Evolutionary conservation across 805 yeast genomes (phyloP), one percentile per base, ranked within the genome.

Genomic region (Wickerhamiella qilinensis): DNA sequence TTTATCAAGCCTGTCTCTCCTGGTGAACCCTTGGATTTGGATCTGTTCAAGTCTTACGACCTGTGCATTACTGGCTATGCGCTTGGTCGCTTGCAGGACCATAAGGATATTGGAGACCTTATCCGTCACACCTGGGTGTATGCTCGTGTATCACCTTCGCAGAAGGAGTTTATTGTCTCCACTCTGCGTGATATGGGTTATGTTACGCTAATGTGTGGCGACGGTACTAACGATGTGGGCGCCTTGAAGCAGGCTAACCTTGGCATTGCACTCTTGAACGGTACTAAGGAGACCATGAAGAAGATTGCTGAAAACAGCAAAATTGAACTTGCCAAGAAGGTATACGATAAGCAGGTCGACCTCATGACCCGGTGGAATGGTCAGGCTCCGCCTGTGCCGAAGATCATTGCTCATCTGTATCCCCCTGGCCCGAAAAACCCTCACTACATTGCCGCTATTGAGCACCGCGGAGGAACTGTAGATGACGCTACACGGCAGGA

Each of bases 141-240:
- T 55, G 96, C 98, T 33, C 79, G 98, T 64, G 97, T 91, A 24
- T 88, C 97, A 5, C 98, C 98, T 30, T 54, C 79, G 20, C 98
- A 91, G 64, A 91, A 91, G 63, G 98, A 91, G 61, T 84, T 79
- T 48, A 76, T 91, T 50, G 67, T 91, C 52, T 77, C 75, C 44
- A 71, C 85, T 29, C 71, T 83, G 57, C 91, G 88, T 59, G 77
- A 74, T 45, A 69, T 83, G 57, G 95, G 95, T 20, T 91, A 88
- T 62, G 79, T 74, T 54, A 91, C 97, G 19, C 69, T 91, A 51
- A 91, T 91, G 98, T 91, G 98, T 63, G 98, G 98, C 68, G 98
- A 91, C 63, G 98, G 98, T 62, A 91, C 98, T n/a, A 91, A 91
- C 56, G 98, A 91, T 67, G 98, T 91, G 37, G 98, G 98, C 60